Conservation (phyloP, 768 basidiomycete species). For the Antrodiella citrinella region DNA sequence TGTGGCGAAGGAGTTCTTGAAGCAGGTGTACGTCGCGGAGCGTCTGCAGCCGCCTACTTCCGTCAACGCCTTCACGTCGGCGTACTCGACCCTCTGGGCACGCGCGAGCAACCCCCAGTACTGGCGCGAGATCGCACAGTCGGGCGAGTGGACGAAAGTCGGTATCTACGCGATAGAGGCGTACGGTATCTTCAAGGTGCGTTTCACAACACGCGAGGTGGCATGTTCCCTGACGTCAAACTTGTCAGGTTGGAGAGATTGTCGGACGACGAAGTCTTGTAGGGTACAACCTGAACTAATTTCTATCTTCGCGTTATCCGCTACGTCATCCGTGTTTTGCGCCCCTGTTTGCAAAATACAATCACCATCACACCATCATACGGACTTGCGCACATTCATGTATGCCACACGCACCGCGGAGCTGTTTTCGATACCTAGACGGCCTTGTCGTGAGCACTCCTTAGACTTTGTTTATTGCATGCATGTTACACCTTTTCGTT, state of each 20-base stretch:
- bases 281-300: slow-evolving; percentile 57
- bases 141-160: slow-evolving; percentile 60
- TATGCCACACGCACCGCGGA: too few species aligned
- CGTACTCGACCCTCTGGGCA: slow-evolving; percentile 59
- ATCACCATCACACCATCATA: too few species aligned
- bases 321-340: too few species aligned
- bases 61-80: slow-evolving; percentile 40
- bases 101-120: slow-evolving; percentile 50
- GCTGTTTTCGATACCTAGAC: too few species aligned
- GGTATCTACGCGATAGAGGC: slow-evolving; percentile 78
- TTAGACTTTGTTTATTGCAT: too few species aligned
- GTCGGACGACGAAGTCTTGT: slow-evolving; percentile 71
- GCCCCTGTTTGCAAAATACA: background rate
- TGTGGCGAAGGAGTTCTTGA: slow-evolving; percentile 63
- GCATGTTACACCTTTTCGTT: too few species aligned
- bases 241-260: slow-evolving; percentile 77
- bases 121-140: slow-evolving; percentile 50
- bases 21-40: slow-evolving; percentile 46
- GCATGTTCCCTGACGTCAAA: slow-evolving; percentile 2
- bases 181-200: slow-evolving; percentile 82
- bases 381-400: too few species aligned
- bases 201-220: slow-evolving; percentile 10
- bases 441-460: too few species aligned
- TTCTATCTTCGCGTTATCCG: too few species aligned
- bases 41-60: slow-evolving; percentile 59